Conservation (phyloP, 306 rosid species). For the Quercus berberidifolia region DNA sequence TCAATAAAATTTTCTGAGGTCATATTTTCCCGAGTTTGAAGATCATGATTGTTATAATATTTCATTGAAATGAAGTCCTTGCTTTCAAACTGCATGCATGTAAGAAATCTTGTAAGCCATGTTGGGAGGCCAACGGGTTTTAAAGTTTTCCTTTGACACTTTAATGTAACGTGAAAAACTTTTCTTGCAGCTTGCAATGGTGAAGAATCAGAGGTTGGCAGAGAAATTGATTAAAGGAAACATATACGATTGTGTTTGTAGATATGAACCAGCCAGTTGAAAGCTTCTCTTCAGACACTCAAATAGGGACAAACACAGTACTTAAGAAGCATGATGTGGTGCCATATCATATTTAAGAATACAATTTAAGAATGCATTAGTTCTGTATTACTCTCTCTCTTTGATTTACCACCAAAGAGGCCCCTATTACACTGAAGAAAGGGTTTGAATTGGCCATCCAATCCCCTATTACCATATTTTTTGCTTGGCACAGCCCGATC, state of each 20-base stretch:
- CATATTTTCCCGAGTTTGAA: neutral
- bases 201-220: constrained; percentile 96
- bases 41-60: neutral
- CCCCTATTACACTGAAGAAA: too few relatives aligned
- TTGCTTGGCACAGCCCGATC: too few relatives aligned
- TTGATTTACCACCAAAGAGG: too few relatives aligned
- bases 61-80: neutral
- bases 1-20: neutral
- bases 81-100: neutral
- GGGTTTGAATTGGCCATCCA: too few relatives aligned
- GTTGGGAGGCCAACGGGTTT: neutral
- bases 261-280: constrained; percentile 72
- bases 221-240: constrained; percentile 82
- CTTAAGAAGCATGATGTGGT: neutral
- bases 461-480: too few relatives aligned
- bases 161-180: neutral
- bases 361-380: too few relatives aligned
- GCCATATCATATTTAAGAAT: neutral
- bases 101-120: neutral
- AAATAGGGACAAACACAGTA: neutral
- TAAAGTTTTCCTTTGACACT: neutral
- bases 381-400: too few relatives aligned
- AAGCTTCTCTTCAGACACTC: constrained; percentile 3
- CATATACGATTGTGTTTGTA: constrained; percentile 81
- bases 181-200: constrained; percentile 92